A percentile compares a stretch with the other conserved stretches of the same genome.
phyloP scores from a whole-genome alignment of 768 basidiomycete genomes.

The Kwoniella heveanensis region DNA sequence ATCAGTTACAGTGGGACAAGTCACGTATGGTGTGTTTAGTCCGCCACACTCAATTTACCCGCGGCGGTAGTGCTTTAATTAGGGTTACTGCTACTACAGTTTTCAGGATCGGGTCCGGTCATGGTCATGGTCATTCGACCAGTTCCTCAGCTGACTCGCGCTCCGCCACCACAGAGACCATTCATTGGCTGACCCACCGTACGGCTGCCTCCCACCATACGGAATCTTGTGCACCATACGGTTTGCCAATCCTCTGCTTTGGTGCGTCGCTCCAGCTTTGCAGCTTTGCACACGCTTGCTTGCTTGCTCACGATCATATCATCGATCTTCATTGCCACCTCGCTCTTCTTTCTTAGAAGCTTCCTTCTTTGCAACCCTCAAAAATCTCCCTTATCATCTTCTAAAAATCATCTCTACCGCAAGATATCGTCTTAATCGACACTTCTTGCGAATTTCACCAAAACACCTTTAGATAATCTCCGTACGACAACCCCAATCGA shows the following conservation, averaged over 20 bases:
- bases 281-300: neutral
- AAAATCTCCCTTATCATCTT: slow-evolving; percentile 7
- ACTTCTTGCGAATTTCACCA: slow-evolving; percentile 17
- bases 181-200: slow-evolving; percentile 1
- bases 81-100: neutral
- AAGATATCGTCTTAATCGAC: slow-evolving; percentile 19
- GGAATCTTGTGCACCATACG: neutral
- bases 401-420: slow-evolving; percentile 14
- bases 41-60: slow-evolving; percentile 13
- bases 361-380: slow-evolving; percentile 12
- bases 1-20: neutral
- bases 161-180: neutral
- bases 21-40: too few species aligned
- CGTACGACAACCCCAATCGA: slow-evolving; percentile 2
- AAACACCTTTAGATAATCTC: neutral
- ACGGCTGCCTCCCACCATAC: neutral
- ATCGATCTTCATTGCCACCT: slow-evolving; percentile 16
- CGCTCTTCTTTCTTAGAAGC: neutral
- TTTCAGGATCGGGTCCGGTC: slow-evolving; percentile 12
- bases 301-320: neutral
- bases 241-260: neutral
- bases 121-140: too few species aligned
- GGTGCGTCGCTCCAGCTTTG: neutral
- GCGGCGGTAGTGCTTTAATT: slow-evolving; percentile 8
- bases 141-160: neutral